phyloP scores from a whole-genome alignment of 2,329 filamentous ascomycete species.

The Alternaria brassicicola region DNA sequence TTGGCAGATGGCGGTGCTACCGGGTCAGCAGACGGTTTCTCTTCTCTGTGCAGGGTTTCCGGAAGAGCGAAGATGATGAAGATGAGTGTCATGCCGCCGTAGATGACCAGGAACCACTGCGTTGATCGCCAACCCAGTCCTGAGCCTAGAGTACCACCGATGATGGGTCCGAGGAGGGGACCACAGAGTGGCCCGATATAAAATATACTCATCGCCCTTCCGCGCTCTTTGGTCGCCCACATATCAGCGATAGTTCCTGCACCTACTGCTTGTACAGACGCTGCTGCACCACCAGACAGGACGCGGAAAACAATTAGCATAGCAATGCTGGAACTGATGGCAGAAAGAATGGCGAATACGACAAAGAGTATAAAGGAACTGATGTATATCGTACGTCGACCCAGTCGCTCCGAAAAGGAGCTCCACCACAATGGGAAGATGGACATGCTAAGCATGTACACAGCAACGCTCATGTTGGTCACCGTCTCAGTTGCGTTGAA shows the following conservation, averaged over 20 bases:
- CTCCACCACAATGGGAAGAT: conserved; percentile 53
- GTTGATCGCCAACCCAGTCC: conserved; percentile 48
- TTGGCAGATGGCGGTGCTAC: not conserved
- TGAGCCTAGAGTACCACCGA: conserved; percentile 45
- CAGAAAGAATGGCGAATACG: conserved; percentile 42
- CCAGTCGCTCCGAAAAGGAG: conserved; percentile 46
- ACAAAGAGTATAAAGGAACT: conserved; percentile 44
- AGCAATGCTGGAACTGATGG: conserved; percentile 43
- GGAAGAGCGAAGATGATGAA: conserved; percentile 45
- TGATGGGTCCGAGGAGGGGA: conserved; percentile 47
- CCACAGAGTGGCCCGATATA: conserved; percentile 49
- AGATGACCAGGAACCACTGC: conserved; percentile 49
- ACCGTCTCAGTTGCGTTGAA: conserved; percentile 43
- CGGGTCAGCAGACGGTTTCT: conserved; percentile 12
- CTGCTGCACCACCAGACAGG: conserved; percentile 47
- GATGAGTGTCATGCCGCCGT: conserved; percentile 42
- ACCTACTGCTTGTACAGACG: conserved; percentile 48
- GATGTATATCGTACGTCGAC: conserved; percentile 47
- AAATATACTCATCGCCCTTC: conserved; percentile 49
- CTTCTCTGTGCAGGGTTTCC: conserved; percentile 36
- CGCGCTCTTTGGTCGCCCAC: conserved; percentile 47
- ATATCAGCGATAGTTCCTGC: conserved; percentile 49
- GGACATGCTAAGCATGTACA: conserved; percentile 52
- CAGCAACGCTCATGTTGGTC: conserved; percentile 49
- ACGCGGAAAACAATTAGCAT: conserved; percentile 48